phyloP scores from a whole-genome alignment of 129 eudicot species.

The Escallonia rubra region DNA sequence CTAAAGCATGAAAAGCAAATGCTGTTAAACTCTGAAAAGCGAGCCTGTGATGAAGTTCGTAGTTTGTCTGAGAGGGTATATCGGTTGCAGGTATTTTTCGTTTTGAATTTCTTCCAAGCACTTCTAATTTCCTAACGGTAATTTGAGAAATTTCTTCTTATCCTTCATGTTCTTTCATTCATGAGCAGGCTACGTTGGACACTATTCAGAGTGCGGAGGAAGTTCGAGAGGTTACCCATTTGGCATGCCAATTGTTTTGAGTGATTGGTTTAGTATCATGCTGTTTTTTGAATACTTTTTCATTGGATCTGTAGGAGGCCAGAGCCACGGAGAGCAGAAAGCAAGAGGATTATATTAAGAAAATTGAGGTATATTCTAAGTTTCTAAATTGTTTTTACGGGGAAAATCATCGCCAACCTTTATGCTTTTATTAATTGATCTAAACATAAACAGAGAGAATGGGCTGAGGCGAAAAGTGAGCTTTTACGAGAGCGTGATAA shows the following conservation, averaged over 20 bases:
- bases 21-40: conserved; percentile 63
- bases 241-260: background rate
- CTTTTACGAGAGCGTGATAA: conserved; percentile 78
- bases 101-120: too few species aligned
- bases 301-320: conserved; percentile 43
- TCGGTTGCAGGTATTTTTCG: conserved; percentile 51
- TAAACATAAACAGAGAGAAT: conserved; percentile 47
- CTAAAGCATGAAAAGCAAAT: conserved; percentile 74
- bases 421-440: too few species aligned
- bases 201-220: conserved; percentile 81
- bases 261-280: background rate
- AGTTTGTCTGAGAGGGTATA: conserved; percentile 73
- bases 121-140: too few species aligned
- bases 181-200: conserved; percentile 59
- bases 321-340: conserved; percentile 63
- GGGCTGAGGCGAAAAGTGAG: conserved; percentile 96
- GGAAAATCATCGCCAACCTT: too few species aligned
- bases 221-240: conserved; percentile 51
- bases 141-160: background rate
- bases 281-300: background rate
- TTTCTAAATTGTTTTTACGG: background rate
- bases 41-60: conserved; percentile 88
- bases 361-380: conserved; percentile 43
- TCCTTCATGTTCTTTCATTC: background rate
- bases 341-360: conserved; percentile 62